Evolutionary conservation across 2,329 filamentous ascomycete genomes (phyloP).

Genomic region (Emergomyces orientalis): DNA sequence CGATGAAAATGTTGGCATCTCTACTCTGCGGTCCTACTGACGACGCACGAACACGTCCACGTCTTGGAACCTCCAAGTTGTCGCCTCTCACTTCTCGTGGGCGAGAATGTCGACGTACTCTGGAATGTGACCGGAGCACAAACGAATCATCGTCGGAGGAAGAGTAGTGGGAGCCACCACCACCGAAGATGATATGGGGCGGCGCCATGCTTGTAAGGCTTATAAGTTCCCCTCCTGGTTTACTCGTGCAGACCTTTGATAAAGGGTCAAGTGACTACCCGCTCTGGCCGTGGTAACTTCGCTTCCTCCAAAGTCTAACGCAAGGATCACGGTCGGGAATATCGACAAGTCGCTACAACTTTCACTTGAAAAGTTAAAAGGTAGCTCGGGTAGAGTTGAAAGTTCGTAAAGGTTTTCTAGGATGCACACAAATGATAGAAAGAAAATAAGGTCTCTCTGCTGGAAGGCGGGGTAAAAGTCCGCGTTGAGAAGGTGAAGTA

Average conservation of each 20-base stretch:
- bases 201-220: background rate
- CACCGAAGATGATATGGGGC: background rate
- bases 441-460: background rate
- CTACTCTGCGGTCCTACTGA: background rate
- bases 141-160: slow-evolving; percentile 5
- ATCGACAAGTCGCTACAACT: background rate
- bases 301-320: background rate
- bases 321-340: background rate
- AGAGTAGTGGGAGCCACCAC: background rate
- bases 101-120: background rate
- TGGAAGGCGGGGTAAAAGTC: background rate
- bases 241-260: background rate
- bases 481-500: background rate
- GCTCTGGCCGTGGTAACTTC: background rate
- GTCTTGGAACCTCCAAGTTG: background rate
- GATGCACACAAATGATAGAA: background rate
- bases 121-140: background rate
- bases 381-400: background rate
- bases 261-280: background rate
- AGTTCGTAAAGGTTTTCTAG: background rate
- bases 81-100: background rate
- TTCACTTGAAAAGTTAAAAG: background rate
- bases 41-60: background rate
- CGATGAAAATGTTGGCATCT: slow-evolving; percentile 1
- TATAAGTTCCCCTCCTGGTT: background rate